A percentile compares a stretch with the other conserved stretches of the same genome.
Conservation (phyloP, 2,329 filamentous ascomycete species). For the Paecilomyces fulvus region DNA sequence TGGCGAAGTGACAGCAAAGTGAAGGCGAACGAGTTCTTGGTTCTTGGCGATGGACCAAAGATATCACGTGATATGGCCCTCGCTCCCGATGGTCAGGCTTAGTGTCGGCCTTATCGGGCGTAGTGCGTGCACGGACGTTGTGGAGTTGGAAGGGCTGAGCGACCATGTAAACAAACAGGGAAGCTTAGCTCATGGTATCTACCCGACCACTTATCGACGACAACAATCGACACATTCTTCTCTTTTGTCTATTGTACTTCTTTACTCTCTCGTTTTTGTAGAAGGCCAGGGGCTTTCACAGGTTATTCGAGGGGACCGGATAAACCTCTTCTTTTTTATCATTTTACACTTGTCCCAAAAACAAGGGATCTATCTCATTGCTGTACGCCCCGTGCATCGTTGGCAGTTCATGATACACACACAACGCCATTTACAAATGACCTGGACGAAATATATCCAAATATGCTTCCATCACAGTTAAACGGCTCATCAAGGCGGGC, state of each 20-base stretch:
- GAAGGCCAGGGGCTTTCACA: neutral
- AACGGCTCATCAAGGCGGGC: slow-evolving; percentile 65
- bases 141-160: slow-evolving; percentile 5
- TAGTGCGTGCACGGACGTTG: slow-evolving; percentile 7
- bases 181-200: slow-evolving; percentile 2
- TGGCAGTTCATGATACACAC: neutral
- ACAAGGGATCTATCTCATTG: neutral
- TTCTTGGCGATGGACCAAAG: neutral
- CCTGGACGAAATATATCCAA: slow-evolving; percentile 9
- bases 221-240: neutral
- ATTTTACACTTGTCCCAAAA: neutral
- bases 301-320: neutral
- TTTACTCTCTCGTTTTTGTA: neutral
- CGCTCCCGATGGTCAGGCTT: neutral
- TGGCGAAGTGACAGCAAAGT: neutral
- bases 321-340: neutral
- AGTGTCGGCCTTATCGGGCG: slow-evolving; percentile 9
- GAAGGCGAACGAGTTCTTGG: neutral
- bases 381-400: neutral
- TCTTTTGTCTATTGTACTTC: neutral
- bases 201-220: slow-evolving; percentile 8
- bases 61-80: neutral
- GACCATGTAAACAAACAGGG: slow-evolving; percentile 31
- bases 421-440: slow-evolving; percentile 5
- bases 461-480: slow-evolving; percentile 49